These are phyloP conservation scores for Astragalus membranaceus DNA, from an alignment of 306 rosid species.

Conservation along the genomic window DNA sequence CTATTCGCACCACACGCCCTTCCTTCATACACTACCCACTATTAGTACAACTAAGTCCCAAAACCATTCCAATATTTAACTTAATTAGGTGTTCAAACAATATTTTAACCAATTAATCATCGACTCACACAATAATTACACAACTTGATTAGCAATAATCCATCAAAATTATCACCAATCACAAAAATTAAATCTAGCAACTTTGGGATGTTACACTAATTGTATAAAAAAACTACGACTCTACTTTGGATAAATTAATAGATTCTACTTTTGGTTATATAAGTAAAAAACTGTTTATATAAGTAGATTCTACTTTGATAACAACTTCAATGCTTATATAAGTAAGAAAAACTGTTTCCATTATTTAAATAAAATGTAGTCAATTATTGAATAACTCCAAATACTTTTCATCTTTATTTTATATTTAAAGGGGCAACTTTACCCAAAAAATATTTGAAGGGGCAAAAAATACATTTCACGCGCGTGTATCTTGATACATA, in stretches of 20 bases:
- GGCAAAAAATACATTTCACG: neutral
- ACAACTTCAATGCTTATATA: neutral
- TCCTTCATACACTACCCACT: no score
- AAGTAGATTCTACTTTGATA: neutral
- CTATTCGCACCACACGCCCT: no score
- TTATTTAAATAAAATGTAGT: neutral
- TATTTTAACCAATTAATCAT: no score
- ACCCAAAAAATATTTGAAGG: neutral
- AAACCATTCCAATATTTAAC: no score
- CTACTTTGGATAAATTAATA: neutral
- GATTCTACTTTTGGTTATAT: neutral
- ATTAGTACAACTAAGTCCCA: no score
- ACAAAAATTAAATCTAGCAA: no score
- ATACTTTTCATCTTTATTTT: neutral
- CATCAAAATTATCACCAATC: no score
- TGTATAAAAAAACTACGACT: no score
- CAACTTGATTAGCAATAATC: no score
- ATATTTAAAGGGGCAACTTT: neutral
- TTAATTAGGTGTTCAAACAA: no score
- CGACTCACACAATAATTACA: no score
- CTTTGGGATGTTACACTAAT: no score
- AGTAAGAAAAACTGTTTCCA: neutral
- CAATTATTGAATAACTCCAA: neutral
- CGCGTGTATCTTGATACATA: neutral
- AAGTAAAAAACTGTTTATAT: neutral